A percentile compares a stretch with the other conserved stretches of the same genome.
phyloP scores from a whole-genome alignment of 371 early-diverging fungal species.

The Neoconidiobolus thromboides region DNA sequence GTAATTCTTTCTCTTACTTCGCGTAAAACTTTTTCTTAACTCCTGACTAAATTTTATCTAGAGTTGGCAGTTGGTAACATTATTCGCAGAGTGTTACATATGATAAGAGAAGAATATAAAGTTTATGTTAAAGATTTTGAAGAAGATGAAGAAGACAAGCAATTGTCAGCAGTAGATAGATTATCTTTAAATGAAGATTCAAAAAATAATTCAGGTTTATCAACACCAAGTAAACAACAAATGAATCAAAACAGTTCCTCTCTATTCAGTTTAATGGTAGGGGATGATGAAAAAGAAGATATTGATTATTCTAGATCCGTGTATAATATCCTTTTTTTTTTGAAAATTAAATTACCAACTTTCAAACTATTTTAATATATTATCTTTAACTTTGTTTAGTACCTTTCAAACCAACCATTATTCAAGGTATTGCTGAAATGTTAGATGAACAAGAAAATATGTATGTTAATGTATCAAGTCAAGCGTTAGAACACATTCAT shows the following conservation, averaged over 20 bases:
- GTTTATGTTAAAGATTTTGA: conserved; percentile 9
- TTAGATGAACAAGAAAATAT: conserved; percentile 59
- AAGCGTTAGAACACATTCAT: conserved; percentile 74
- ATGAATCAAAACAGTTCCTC: no score
- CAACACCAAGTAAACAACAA: no score
- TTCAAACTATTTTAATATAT: background rate
- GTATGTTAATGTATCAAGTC: conserved; percentile 48
- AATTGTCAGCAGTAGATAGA: background rate
- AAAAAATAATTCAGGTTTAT: no score
- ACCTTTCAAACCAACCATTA: conserved; percentile 44
- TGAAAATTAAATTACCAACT: background rate
- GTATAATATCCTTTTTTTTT: conserved; percentile 11
- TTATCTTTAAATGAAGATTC: no score
- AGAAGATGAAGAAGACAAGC: conserved; percentile 11
- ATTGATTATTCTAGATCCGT: conserved; percentile 1
- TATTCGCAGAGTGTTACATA: conserved; percentile 56
- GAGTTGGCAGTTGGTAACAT: conserved; percentile 83
- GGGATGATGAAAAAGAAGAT: background rate
- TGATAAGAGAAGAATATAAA: conserved; percentile 55
- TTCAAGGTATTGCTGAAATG: conserved; percentile 66
- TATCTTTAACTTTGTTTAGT: conserved; percentile 6
- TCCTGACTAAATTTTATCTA: conserved; percentile 6
- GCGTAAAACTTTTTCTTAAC: background rate
- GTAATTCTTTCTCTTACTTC: conserved; percentile 12
- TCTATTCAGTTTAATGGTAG: background rate